A percentile compares a stretch with the other conserved stretches of the same genome.
Evolutionary conservation across 140 eudicot genomes (phyloP).

Genomic region (Flaveria floridana): DNA sequence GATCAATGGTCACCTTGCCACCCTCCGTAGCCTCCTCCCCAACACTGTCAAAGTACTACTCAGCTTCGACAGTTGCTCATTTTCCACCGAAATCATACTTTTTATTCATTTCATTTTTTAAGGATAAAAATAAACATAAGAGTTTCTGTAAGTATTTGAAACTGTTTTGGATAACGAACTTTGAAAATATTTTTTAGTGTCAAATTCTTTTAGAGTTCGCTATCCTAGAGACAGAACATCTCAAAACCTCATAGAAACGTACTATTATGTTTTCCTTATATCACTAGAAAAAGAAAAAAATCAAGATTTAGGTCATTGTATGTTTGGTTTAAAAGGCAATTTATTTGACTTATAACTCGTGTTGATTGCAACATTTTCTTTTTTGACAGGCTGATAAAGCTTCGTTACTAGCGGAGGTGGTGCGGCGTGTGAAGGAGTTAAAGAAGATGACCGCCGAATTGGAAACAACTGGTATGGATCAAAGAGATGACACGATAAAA

Average conservation of each 20-base stretch:
- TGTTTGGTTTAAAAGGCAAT: too few relatives aligned
- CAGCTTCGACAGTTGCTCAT: not conserved
- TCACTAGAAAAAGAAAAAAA: too few relatives aligned
- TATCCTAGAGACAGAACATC: too few relatives aligned
- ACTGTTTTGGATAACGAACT: too few relatives aligned
- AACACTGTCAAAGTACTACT: slow-evolving; percentile 56
- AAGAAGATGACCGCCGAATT: slow-evolving; percentile 52
- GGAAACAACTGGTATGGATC: slow-evolving; percentile 16
- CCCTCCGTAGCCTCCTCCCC: slow-evolving; percentile 81
- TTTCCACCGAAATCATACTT: not conserved
- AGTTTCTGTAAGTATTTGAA: not conserved
- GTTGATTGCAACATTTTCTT: not conserved
- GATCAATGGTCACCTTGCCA: slow-evolving; percentile 76
- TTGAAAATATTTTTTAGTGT: too few relatives aligned
- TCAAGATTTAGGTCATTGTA: too few relatives aligned
- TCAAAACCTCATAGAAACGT: too few relatives aligned
- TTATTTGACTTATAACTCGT: not conserved
- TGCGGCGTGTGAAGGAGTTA: slow-evolving; percentile 66
- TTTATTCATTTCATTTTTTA: not conserved
- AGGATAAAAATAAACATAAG: not conserved
- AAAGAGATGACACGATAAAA: slow-evolving; percentile 15
- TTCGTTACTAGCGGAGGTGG: slow-evolving; percentile 78
- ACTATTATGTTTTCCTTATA: too few relatives aligned
- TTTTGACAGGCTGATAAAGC: slow-evolving; percentile 80
- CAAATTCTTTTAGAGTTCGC: too few relatives aligned